Evolutionary conservation across 2,329 filamentous ascomycete genomes (phyloP).

Genomic region (Saccharata proteae): DNA sequence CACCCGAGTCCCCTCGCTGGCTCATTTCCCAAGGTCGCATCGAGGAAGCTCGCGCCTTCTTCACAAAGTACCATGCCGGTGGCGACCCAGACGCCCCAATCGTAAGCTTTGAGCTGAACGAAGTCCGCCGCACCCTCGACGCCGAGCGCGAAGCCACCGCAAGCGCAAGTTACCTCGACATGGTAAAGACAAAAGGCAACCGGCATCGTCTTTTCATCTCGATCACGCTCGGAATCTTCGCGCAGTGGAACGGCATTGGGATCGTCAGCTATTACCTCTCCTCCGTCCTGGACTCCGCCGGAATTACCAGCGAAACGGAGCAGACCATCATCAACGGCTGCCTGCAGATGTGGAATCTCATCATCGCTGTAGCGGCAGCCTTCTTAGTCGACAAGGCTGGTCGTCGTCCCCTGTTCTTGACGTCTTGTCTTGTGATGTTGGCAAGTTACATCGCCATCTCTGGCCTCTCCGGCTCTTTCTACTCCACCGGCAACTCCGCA

Average conservation of each 20-base stretch:
- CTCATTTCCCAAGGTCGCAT: constrained; percentile 30
- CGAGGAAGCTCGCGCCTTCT: constrained; percentile 37
- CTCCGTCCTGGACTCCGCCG: constrained; percentile 20
- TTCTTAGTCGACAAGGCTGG: constrained; percentile 24
- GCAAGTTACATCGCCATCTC: constrained; percentile 22
- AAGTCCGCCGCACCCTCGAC: constrained; percentile 38
- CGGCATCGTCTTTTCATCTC: constrained; percentile 42
- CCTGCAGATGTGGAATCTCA: constrained; percentile 50
- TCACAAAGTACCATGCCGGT: constrained; percentile 43
- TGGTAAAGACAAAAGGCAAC: constrained; percentile 39
- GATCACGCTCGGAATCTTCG: constrained; percentile 42
- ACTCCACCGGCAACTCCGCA: not conserved
- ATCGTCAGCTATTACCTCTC: constrained; percentile 32
- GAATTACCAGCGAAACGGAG: constrained; percentile 21
- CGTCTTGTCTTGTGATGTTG: constrained; percentile 27
- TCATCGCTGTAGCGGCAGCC: constrained; percentile 37
- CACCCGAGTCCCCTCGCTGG: constrained; percentile 48
- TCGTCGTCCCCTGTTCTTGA: constrained; percentile 22
- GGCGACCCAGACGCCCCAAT: constrained; percentile 30
- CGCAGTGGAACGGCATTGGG: constrained; percentile 46
- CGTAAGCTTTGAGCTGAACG: constrained; percentile 36
- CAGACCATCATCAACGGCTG: constrained; percentile 31
- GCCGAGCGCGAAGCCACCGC: constrained; percentile 37
- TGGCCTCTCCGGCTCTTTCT: constrained; percentile 2
- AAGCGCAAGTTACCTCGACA: constrained; percentile 31